Percentiles rank a stretch among this genome's conserved stretches.
These are phyloP conservation scores for Metschnikowia amazonensis DNA, from an alignment of 805 yeast genomes.

Conservation along the genomic window DNA sequence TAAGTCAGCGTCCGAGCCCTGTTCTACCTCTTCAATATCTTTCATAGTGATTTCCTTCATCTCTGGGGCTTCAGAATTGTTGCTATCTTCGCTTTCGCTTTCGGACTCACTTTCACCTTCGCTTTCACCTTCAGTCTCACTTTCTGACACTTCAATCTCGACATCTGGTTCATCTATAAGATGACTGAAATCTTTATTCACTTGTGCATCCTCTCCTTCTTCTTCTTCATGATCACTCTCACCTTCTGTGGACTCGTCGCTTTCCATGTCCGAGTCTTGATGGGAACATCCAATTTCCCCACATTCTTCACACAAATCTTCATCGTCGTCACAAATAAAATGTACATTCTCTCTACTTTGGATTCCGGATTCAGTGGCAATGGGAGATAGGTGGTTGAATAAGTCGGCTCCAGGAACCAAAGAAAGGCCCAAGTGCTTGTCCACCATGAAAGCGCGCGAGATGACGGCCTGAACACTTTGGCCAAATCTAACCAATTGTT, in stretches of 20 bases:
- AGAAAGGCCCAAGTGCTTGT: slow-evolving; percentile 66
- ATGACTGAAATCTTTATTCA: slow-evolving; percentile 11
- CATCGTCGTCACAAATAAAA: slow-evolving; percentile 24
- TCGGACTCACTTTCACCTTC: slow-evolving; percentile 23
- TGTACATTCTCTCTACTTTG: slow-evolving; percentile 47
- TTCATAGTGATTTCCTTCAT: slow-evolving; percentile 29
- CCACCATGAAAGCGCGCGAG: slow-evolving; percentile 79
- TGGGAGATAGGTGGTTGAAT: slow-evolving; percentile 64
- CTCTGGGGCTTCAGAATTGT: not conserved
- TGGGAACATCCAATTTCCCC: slow-evolving; percentile 20
- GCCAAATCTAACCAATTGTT: slow-evolving; percentile 47
- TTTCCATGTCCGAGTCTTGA: slow-evolving; percentile 10
- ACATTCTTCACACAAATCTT: slow-evolving; percentile 16
- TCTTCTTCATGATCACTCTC: slow-evolving; percentile 2
- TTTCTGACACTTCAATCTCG: slow-evolving; percentile 14
- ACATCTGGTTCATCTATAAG: slow-evolving; percentile 10
- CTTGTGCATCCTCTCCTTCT: slow-evolving; percentile 3
- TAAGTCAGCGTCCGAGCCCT: not conserved
- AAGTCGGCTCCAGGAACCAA: slow-evolving; percentile 90
- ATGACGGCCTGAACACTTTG: slow-evolving; percentile 58
- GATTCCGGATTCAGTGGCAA: slow-evolving; percentile 10
- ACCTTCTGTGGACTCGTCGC: slow-evolving; percentile 13
- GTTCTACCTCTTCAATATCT: slow-evolving; percentile 27
- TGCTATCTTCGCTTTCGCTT: slow-evolving; percentile 5
- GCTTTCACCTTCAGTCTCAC: slow-evolving; percentile 21